Evolutionary conservation across 495 filamentous ascomycete species (phyloP).

Genomic region (Hypoxylon cercidicola): DNA sequence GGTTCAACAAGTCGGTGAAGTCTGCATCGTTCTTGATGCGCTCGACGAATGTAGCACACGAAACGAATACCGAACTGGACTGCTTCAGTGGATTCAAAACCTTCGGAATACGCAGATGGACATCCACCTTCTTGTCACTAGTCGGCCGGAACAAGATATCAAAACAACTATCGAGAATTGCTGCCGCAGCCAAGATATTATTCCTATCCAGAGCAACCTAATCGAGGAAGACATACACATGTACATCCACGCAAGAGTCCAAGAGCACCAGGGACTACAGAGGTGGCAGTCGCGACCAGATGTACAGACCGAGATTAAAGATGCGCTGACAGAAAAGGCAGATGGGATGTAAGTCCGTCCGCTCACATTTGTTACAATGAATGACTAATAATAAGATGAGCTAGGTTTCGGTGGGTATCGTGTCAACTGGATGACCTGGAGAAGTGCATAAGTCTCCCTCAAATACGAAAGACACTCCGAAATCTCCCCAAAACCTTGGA

Average conservation of each 20-base stretch:
- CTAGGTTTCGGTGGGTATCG: background rate
- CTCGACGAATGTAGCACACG: constrained; percentile 53
- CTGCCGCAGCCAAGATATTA: background rate
- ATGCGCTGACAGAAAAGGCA: constrained; percentile 38
- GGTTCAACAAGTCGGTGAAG: constrained; percentile 4
- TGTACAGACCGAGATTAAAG: constrained; percentile 48
- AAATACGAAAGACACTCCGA: background rate
- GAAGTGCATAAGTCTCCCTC: background rate
- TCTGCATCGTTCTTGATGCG: constrained; percentile 61
- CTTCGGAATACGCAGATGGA: constrained; percentile 1
- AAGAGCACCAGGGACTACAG: constrained; percentile 13
- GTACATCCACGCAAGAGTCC: constrained; percentile 31
- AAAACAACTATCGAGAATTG: constrained; percentile 12
- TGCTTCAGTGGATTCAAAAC: constrained; percentile 22
- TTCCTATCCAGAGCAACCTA: constrained; percentile 14
- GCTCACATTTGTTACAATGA: too few species aligned
- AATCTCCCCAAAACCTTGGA: constrained; percentile 47
- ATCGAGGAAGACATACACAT: constrained; percentile 38
- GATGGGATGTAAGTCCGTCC: constrained; percentile 52
- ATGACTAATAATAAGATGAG: background rate
- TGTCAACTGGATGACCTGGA: background rate
- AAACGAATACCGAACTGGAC: background rate
- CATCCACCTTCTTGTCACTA: constrained; percentile 43
- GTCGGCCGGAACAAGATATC: constrained; percentile 42
- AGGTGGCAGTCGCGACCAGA: constrained; percentile 13